phyloP scores from a whole-genome alignment of 345 rosid species.

The thale cress (Arabidopsis thaliana) region TAIR10.1 NC_003074.8:23255001-23255500 shows the following conservation, averaged over 20 bases:
- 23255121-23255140: not conserved
- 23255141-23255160: slow-evolving; percentile 26
- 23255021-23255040: slow-evolving; percentile 32
- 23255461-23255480: too few species aligned
- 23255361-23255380: too few species aligned
- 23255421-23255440: too few species aligned
- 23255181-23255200: slow-evolving; percentile 20
- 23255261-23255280: slow-evolving; percentile 38
- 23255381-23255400: too few species aligned
- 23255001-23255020: slow-evolving; percentile 34
- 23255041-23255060: slow-evolving; percentile 20
- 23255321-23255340: not conserved
- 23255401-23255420: too few species aligned
- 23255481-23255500: too few species aligned
- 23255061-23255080: slow-evolving; percentile 20
- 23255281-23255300: not conserved
- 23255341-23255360: too few species aligned
- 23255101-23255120: slow-evolving; percentile 7
- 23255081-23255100: slow-evolving; percentile 8
- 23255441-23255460: too few species aligned
- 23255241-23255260: slow-evolving; percentile 49
- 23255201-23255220: not conserved
- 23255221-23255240: not conserved
- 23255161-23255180: slow-evolving; percentile 39
- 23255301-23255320: slow-evolving; percentile 5